A percentile compares a stretch with the other conserved stretches of the same genome.
Evolutionary conservation across 2,329 filamentous ascomycete species (phyloP).

Genomic region (Lecanoromycetidae sp.): DNA sequence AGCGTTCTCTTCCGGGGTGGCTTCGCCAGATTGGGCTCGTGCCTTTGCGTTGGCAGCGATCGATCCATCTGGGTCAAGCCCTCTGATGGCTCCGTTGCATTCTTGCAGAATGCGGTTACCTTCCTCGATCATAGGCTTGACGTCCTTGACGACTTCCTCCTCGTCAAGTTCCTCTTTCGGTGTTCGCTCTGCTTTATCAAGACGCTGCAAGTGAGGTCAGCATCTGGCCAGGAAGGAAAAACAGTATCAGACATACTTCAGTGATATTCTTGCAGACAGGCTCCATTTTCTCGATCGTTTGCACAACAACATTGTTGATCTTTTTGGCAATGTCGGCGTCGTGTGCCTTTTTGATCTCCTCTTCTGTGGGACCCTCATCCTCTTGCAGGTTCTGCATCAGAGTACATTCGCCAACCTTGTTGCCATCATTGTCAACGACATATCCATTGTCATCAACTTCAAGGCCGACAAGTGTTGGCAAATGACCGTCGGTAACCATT

Average conservation of each 20-base stretch:
- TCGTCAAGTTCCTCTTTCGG: conserved; percentile 83
- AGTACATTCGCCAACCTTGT: conserved; percentile 52
- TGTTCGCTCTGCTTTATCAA: conserved; percentile 67
- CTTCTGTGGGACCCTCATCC: conserved; percentile 27
- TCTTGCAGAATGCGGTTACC: conserved; percentile 71
- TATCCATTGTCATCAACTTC: conserved; percentile 40
- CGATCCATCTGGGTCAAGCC: conserved; percentile 75
- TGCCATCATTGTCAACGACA: conserved; percentile 47
- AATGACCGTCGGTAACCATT: conserved; percentile 33
- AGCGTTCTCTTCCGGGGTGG: conserved; percentile 69
- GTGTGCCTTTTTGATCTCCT: conserved; percentile 45
- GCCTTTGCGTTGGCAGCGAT: conserved; percentile 79
- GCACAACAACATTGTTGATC: conserved; percentile 59
- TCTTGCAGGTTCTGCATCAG: conserved; percentile 47
- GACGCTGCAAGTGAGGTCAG: conserved; percentile 41
- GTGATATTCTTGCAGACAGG: conserved; percentile 80
- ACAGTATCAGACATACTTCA: conserved; percentile 41
- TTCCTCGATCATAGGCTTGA: conserved; percentile 81
- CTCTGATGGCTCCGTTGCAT: conserved; percentile 74
- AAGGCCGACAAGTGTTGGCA: conserved; percentile 32
- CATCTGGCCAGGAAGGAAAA: conserved; percentile 16
- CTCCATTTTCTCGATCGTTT: conserved; percentile 71
- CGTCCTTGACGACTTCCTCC: conserved; percentile 72
- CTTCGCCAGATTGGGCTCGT: conserved; percentile 61
- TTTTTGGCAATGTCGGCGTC: conserved; percentile 67